These are phyloP conservation scores for Leptodontidium sp. DNA, from an alignment of 2,329 filamentous ascomycete species.

Conservation along the genomic window DNA sequence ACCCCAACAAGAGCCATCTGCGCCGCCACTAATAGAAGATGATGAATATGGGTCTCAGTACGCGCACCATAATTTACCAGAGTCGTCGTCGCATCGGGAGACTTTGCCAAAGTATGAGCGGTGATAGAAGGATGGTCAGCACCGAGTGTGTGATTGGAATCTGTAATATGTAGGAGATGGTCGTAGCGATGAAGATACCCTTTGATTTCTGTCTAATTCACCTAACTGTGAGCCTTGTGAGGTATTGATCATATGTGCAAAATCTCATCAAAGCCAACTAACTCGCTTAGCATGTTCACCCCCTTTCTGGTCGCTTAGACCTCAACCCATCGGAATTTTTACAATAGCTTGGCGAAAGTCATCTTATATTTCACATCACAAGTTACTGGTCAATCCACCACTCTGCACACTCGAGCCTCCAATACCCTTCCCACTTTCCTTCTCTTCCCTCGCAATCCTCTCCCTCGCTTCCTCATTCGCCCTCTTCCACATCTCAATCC, in stretches of 20 bases:
- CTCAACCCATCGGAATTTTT: too few relatives aligned
- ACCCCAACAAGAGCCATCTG: conserved; percentile 55
- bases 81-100: conserved; percentile 33
- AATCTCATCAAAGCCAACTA: neutral
- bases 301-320: neutral
- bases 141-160: neutral
- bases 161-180: neutral
- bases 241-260: neutral
- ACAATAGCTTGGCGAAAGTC: neutral
- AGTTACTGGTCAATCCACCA: conserved; percentile 7
- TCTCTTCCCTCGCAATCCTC: conserved; percentile 30
- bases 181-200: conserved; percentile 11
- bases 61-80: conserved; percentile 31
- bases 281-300: neutral
- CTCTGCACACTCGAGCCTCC: neutral
- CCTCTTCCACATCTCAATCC: conserved; percentile 65
- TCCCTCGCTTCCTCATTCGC: conserved; percentile 53
- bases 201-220: neutral
- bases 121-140: conserved; percentile 27
- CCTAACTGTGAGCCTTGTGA: neutral
- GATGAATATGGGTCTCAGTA: conserved; percentile 54
- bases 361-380: conserved; percentile 9
- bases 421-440: neutral
- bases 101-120: conserved; percentile 46
- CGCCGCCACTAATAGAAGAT: conserved; percentile 65